These are phyloP conservation scores for Chaetomium sp. DNA, from an alignment of 2,329 filamentous ascomycete genomes.

Conservation along the genomic window DNA sequence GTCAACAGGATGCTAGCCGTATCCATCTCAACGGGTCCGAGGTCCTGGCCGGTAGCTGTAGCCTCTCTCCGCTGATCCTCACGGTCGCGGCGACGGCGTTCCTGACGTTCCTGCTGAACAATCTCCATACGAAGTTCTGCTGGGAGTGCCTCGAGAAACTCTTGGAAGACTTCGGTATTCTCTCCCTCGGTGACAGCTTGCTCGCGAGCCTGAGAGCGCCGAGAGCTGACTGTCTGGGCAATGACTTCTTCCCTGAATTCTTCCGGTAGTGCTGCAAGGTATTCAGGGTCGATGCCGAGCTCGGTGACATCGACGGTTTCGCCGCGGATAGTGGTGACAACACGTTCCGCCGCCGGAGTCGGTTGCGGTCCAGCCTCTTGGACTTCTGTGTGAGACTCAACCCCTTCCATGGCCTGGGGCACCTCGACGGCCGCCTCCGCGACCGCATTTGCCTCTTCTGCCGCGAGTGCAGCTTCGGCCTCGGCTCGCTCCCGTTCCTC, in stretches of 20 bases:
- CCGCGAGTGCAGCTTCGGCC: conserved; percentile 53
- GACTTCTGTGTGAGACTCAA: conserved; percentile 55
- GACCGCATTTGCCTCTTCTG: conserved; percentile 50
- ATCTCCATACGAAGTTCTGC: conserved; percentile 89
- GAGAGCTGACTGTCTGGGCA: conserved; percentile 81
- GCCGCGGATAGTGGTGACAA: conserved; percentile 82
- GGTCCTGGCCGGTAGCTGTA: conserved; percentile 56
- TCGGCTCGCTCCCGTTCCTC: conserved; percentile 62
- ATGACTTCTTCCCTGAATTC: conserved; percentile 96
- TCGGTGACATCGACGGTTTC: conserved; percentile 91
- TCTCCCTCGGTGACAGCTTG: conserved; percentile 69
- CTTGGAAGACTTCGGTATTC: conserved; percentile 82
- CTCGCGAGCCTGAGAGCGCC: conserved; percentile 75
- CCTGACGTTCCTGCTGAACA: conserved; percentile 84
- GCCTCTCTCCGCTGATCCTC: conserved; percentile 75
- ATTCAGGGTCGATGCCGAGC: conserved; percentile 90
- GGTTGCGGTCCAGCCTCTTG: conserved; percentile 39
- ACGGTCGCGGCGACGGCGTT: conserved; percentile 83
- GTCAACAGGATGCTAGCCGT: conserved; percentile 89
- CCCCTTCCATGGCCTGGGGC: conserved; percentile 59
- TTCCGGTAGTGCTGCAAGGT: conserved; percentile 94
- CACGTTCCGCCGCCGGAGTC: conserved; percentile 55
- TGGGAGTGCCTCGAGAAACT: conserved; percentile 91
- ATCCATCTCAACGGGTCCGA: conserved; percentile 72
- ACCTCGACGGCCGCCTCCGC: conserved; percentile 49